These are phyloP conservation scores for Dorcoceras hygrometricum DNA, from an alignment of 257 asterid genomes.

Conservation along the genomic window DNA sequence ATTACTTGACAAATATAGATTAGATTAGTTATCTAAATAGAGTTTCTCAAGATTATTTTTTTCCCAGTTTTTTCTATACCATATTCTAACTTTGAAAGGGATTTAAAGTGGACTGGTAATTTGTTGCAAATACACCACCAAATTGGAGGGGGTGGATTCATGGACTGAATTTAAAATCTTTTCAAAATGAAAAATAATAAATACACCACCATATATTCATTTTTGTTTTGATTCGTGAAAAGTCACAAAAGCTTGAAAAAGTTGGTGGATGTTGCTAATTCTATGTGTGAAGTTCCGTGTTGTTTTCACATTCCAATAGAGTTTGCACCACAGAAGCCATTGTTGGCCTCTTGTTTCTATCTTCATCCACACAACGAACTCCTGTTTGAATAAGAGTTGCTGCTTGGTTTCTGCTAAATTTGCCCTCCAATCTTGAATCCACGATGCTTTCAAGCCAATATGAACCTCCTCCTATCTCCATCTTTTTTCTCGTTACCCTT, in stretches of 20 bases:
- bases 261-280: not conserved
- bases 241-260: not conserved
- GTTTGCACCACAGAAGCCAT: constrained; percentile 65
- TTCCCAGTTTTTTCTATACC: no score
- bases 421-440: constrained; percentile 58
- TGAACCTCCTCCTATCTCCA: constrained; percentile 25
- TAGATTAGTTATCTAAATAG: no score
- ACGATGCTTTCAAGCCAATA: constrained; percentile 51
- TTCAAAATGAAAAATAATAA: no score
- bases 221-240: not conserved
- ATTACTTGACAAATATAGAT: no score
- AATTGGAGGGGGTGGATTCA: not conserved
- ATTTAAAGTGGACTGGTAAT: not conserved
- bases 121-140: no score
- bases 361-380: constrained; percentile 55
- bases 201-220: not conserved
- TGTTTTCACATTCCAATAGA: constrained; percentile 43
- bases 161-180: no score
- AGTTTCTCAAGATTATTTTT: no score
- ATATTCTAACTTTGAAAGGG: not conserved
- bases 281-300: constrained; percentile 6
- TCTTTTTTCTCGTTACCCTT: constrained; percentile 22
- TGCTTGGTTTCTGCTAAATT: constrained; percentile 46
- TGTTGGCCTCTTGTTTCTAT: constrained; percentile 58
- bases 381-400: constrained; percentile 40